These are phyloP conservation scores for Beauveria brongniartii DNA, from an alignment of 2,329 filamentous ascomycete species.

Conservation along the genomic window DNA sequence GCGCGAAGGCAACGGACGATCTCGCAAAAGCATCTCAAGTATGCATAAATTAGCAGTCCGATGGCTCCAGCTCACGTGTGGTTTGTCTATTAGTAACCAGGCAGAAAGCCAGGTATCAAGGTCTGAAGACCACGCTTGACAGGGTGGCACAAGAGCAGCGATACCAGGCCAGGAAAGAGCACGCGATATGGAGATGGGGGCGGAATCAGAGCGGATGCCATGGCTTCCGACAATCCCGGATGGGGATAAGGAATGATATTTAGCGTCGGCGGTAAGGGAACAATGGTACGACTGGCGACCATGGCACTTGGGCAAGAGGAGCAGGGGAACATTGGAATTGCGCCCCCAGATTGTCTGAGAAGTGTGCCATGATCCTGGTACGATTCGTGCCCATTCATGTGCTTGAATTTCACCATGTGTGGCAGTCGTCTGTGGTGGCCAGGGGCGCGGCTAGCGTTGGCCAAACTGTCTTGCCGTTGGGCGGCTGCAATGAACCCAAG, in stretches of 20 bases:
- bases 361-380: background rate
- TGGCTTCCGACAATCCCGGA: conserved; percentile 1
- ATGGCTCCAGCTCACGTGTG: background rate
- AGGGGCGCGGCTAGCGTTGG: background rate
- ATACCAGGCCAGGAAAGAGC: background rate
- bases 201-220: no score
- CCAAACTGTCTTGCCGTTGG: background rate
- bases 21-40: background rate
- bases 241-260: background rate
- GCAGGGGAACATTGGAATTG: background rate
- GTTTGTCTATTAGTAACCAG: background rate
- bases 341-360: background rate
- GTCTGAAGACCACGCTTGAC: background rate
- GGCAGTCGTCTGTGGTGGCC: background rate
- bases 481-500: background rate
- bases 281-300: background rate
- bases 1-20: background rate
- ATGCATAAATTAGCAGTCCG: background rate
- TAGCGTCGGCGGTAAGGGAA: background rate
- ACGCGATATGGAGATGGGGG: conserved; percentile 3
- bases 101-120: background rate
- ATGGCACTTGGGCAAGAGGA: background rate
- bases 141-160: conserved; percentile 3
- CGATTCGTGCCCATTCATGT: background rate
- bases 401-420: conserved; percentile 1